These are phyloP conservation scores for Ruellia speciosa DNA, from an alignment of 305 asterid species.

Conservation along the genomic window DNA sequence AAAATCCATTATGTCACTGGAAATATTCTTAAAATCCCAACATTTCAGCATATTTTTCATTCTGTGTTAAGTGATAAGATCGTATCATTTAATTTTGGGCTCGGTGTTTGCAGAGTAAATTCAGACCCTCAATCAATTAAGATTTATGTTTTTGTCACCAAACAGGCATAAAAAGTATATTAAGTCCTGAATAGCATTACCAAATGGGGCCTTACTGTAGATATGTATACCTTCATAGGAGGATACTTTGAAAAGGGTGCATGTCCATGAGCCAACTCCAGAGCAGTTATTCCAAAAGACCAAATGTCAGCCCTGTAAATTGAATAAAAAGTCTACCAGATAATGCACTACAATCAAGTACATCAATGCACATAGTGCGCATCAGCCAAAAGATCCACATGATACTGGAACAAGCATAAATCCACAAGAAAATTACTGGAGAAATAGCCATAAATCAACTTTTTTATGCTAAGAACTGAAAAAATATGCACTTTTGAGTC, in stretches of 20 bases:
- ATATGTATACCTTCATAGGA: constrained; percentile 85
- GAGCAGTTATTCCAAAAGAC: constrained; percentile 98
- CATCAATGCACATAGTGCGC: background rate
- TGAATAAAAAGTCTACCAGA: background rate
- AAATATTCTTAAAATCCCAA: too few species aligned
- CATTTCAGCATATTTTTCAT: too few species aligned
- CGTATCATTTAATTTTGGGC: too few species aligned
- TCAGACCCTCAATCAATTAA: too few species aligned
- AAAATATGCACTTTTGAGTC: background rate
- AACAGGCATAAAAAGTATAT: too few species aligned
- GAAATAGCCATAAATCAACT: background rate
- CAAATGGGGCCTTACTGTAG: background rate
- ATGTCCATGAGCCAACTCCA: constrained; percentile 37
- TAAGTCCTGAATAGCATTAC: too few species aligned
- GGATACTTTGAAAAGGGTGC: constrained; percentile 66
- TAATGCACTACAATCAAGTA: constrained; percentile 13
- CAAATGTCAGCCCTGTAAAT: constrained; percentile 89
- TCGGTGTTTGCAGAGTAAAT: too few species aligned
- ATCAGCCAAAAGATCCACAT: background rate
- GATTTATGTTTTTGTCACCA: too few species aligned
- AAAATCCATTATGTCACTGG: too few species aligned
- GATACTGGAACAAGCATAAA: background rate
- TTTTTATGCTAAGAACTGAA: background rate
- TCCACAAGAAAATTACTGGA: background rate
- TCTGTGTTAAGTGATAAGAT: too few species aligned